A percentile compares a stretch with the other conserved stretches of the same genome.
Conservation (phyloP, 2,329 filamentous ascomycete genomes). For the Sclerotiophoma versabilis region DNA sequence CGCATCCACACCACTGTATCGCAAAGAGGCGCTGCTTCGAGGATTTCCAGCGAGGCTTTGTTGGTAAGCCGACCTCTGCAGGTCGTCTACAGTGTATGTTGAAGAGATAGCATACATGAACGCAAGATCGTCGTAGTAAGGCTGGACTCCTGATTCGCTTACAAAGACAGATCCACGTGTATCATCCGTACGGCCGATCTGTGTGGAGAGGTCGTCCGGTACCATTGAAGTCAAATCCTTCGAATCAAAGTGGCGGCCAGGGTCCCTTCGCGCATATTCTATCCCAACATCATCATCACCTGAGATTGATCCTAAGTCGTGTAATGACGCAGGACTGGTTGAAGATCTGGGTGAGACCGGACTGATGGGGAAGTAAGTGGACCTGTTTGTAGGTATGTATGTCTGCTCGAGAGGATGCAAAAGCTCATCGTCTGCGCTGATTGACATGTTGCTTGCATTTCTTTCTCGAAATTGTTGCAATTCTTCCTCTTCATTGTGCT, state of each 20-base stretch:
- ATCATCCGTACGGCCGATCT: constrained; percentile 25
- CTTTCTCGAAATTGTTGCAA: constrained; percentile 29
- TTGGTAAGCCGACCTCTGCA: constrained; percentile 27
- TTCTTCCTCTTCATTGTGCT: constrained; percentile 28
- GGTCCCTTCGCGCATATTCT: constrained; percentile 6
- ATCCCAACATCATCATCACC: constrained; percentile 13
- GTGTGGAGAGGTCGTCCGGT: constrained; percentile 35
- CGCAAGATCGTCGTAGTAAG: constrained; percentile 41
- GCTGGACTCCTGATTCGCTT: constrained; percentile 15
- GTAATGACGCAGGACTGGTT: constrained; percentile 14
- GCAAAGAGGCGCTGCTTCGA: constrained; percentile 32
- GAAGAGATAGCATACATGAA: constrained; percentile 43
- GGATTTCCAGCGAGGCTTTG: constrained; percentile 27
- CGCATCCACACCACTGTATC: constrained; percentile 23
- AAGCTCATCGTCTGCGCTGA: constrained; percentile 24
- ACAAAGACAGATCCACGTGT: constrained; percentile 19
- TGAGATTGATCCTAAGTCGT: constrained; percentile 13
- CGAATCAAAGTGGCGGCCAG: neutral
- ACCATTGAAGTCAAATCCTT: constrained; percentile 35
- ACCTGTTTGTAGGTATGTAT: constrained; percentile 25
- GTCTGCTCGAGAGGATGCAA: constrained; percentile 30
- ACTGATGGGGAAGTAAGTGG: constrained; percentile 28
- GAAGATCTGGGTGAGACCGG: constrained; percentile 30
- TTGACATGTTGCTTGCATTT: constrained; percentile 16
- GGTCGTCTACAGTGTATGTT: constrained; percentile 38